Evolutionary conservation across 1,284 basidiomycete genomes (phyloP), one percentile per base, ranked within the genome.

Genomic region (Retiboletus flavoniger): DNA sequence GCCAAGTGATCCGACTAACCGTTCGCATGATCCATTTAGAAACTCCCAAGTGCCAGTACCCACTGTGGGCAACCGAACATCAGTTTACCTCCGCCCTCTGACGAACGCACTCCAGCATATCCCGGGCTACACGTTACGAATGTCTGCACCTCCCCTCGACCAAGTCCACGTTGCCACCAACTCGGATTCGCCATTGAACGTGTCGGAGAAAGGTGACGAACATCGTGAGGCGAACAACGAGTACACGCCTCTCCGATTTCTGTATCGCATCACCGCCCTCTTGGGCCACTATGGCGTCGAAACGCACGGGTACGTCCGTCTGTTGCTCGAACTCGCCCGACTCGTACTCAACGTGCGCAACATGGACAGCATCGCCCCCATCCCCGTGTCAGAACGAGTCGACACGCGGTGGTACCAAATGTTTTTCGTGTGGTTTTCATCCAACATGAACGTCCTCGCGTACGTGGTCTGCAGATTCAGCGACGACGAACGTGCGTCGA

Each of bases 351-450:
- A 16, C 26, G 26, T 26, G 19, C 5, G 21, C 13, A 19, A 26
- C 31, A 3, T 10, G 7, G n/a, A 14, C 32, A 84, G 83, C 1
- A 83, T 86, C 29, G 69, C 73, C 3, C 84, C 84, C 3, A 74
- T 80, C 6, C 71, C 78, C 4, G 56, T 58, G 0, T 74, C 76
- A 47, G 67, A 78, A 50, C 71, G 83, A 29, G 72, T 72, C 13
- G 82, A 87, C 47, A 74, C 69, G 6, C 75, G 82, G 10, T 75
- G 82, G 54, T 81, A 82, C 59, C 84, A 86, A 60, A 74, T 85
- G 70, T 86, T 85, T 67, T 83, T 83, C 58, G 74, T 84, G 17
- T 86, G 84, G 84, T 82, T 86, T 60, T 81, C 83, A 7, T 75
- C 77, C 46, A 85, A 84, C 57, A 74, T 83, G 65, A 85, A 85